These are phyloP conservation scores for Aureobasidium sp. DNA, from an alignment of 2,329 filamentous ascomycete genomes.

Conservation along the genomic window DNA sequence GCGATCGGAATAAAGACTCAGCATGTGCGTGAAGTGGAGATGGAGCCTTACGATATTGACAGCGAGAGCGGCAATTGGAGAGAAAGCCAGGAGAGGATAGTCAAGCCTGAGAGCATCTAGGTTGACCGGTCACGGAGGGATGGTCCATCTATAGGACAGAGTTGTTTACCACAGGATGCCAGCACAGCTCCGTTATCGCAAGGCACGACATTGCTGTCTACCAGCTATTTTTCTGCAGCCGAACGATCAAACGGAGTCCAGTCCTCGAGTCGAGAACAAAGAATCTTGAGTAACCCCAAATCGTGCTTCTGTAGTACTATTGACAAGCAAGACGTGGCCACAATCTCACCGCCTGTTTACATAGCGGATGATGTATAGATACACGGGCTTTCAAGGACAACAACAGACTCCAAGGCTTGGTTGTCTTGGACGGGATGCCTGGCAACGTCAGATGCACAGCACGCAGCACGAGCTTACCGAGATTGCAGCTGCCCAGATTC, in stretches of 20 bases:
- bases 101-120: not conserved
- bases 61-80: not conserved
- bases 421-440: not conserved
- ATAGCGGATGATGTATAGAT: not conserved
- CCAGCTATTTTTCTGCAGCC: not conserved
- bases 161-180: not conserved
- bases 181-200: not conserved
- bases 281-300: not conserved
- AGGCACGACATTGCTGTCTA: not conserved
- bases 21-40: slow-evolving; percentile 2
- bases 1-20: slow-evolving; percentile 1
- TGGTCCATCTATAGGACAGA: not conserved
- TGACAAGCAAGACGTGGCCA: not conserved
- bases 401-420: not conserved
- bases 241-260: not conserved
- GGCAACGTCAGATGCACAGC: not conserved
- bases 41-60: not conserved
- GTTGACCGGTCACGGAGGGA: not conserved
- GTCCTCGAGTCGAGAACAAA: not conserved
- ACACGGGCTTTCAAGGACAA: not conserved
- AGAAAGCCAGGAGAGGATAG: not conserved
- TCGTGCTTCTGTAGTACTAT: not conserved
- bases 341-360: not conserved
- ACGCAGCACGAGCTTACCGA: slow-evolving; percentile 1
- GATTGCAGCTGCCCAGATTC: not conserved